These are phyloP conservation scores for Blumeria hordei DNA, from an alignment of 2,329 filamentous ascomycete species.

Conservation along the genomic window DNA sequence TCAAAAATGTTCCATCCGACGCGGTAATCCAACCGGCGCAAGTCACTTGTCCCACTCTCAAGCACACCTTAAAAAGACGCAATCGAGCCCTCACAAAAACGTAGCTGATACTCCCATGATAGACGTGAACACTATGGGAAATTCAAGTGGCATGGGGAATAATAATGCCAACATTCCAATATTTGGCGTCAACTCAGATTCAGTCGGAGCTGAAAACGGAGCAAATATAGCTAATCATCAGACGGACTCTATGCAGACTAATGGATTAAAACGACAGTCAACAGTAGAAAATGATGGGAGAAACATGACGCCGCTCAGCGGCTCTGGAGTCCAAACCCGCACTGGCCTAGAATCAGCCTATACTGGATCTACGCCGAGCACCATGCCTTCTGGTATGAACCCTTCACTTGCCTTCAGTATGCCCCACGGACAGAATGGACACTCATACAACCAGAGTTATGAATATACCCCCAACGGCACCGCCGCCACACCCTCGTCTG, in stretches of 20 bases:
- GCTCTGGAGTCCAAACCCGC: slow-evolving; percentile 24
- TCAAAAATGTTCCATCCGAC: slow-evolving; percentile 91
- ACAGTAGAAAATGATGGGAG: slow-evolving; percentile 31
- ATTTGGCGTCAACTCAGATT: slow-evolving; percentile 28
- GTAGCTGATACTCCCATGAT: slow-evolving; percentile 32
- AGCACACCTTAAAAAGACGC: slow-evolving; percentile 63
- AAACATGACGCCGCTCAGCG: slow-evolving; percentile 31
- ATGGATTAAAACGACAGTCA: slow-evolving; percentile 20
- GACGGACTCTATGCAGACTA: slow-evolving; percentile 26
- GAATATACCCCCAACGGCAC: slow-evolving; percentile 15
- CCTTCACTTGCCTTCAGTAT: slow-evolving; percentile 37
- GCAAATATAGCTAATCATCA: slow-evolving; percentile 30
- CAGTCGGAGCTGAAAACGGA: slow-evolving; percentile 12
- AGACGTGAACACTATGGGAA: slow-evolving; percentile 20
- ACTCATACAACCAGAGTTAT: slow-evolving; percentile 16
- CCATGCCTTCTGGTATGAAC: slow-evolving; percentile 37
- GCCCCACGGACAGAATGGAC: slow-evolving; percentile 34
- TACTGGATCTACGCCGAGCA: slow-evolving; percentile 29
- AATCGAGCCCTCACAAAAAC: slow-evolving; percentile 29
- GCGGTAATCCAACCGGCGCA: slow-evolving; percentile 84
- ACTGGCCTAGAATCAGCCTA: slow-evolving; percentile 28
- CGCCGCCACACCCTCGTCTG: slow-evolving; percentile 10
- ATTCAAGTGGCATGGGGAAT: slow-evolving; percentile 32
- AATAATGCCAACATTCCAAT: slow-evolving; percentile 33
- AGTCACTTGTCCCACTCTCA: slow-evolving; percentile 87